Base-by-base conservation (phyloP, 768 basidiomycete genomes). In the Hemileccinum impolitum region DNA sequence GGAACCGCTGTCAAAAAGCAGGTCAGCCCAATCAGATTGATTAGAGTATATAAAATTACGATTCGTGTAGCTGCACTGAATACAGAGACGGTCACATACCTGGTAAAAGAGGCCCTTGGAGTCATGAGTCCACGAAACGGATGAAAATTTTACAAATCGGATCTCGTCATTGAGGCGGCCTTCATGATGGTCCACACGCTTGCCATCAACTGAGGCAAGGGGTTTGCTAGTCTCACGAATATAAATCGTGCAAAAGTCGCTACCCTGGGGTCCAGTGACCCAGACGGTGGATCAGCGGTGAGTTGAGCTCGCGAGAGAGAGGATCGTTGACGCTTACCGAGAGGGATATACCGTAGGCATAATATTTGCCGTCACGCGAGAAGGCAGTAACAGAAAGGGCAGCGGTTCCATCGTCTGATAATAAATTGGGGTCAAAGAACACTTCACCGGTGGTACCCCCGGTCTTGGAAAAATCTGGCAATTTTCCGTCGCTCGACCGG, bases 21-120 rank as follows among this genome's bases (percentile, higher is more conserved):
- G 21, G 41, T 41, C 28, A 58, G 42, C 48, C 47, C 36, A 28
- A 23, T 39, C 26, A 30, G 36, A 50, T 39, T 25, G 23, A 32
- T 11, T 38, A 36, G 28, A 44, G 23, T 5, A 47, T 39, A 18
- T 31, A 26, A 19, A 19, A 30, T 6, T 34, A 35, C 4, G 25
- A 38, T 9, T 41, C 11, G 15, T 30, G 13, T 38, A 8, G 47
- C 21, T 19, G n/a, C 10, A 39, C 30, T 14, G 6, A n/a, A 39
- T 41, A 30, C 13, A 44, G 23, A 41, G 39, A 6, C 23, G 26
- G 17, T 9, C 6, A 60, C 66, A 18, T 43, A 75, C 74, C 73
- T 90, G 89, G 63, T 93, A 93, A 69, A 92, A 89, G 67, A 92
- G 90, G 1, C 90, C 90, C 52, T 81, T 83, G 47, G 81, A 84